Evolutionary conservation across 2,329 filamentous ascomycete genomes (phyloP), one percentile per base, ranked within the genome.

Genomic region (Phaeomoniella chlamydospora): DNA sequence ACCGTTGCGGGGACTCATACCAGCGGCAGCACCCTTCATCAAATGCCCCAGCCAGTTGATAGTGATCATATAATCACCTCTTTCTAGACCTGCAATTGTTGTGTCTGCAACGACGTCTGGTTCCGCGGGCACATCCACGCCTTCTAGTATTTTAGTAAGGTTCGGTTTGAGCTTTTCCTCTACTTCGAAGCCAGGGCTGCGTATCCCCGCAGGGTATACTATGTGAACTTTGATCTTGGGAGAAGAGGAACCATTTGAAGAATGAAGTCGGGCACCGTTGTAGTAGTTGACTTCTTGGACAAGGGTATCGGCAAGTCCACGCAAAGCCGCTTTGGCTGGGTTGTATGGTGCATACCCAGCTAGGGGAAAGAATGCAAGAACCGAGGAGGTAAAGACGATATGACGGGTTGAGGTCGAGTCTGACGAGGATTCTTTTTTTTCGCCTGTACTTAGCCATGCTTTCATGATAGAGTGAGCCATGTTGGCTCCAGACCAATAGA

Each of bases 401-500:
- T 96, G 88, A 37, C 79, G 73, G 6, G 77, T 65, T 42, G 61
- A 58, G 18, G 52, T 47, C 46, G 55, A 43, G 43, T 56, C 45
- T 44, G 46, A 44, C 41, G 53, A 55, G 34, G 40, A 45, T 47
- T 44, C 42, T 13, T 38, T 33, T 33, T 49, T 50, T 2, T 50
- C 47, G 6, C 44, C 38, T 4, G 60, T 52, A 11, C 55, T 57
- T 31, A 86, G 71, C 88, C 88, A 94, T 41, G 72, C 68, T 35
- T 70, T 71, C 41, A 94, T 62, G 13, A 80, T 74, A 14, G 83
- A 77, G 53, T 92, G 85, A 26, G 85, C 80, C 60, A 93, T 82
- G 55, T 93, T 90, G 29, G 80, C 79, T 18, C 77, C 76, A 34
- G 84, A 82, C 70, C 79, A 94, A 63, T 84, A 96, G 60, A 94